Percentiles rank a stretch among this genome's conserved stretches.
phyloP scores from a whole-genome alignment of 1,139 yeast species.

The Waltiozyma sp. region DNA sequence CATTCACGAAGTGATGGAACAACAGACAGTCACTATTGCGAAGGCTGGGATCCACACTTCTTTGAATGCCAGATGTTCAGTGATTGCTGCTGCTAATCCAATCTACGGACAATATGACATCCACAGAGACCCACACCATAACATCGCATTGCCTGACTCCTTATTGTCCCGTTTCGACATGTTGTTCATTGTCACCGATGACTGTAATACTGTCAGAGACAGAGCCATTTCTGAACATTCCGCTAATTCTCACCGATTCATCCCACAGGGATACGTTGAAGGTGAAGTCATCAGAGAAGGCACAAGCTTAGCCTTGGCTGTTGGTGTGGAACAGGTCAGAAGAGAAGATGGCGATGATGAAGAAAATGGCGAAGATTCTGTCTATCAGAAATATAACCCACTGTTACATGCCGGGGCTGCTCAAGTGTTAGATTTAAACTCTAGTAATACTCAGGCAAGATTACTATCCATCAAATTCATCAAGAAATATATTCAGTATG shows the following conservation, averaged over 20 bases:
- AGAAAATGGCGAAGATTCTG: conserved; percentile 28
- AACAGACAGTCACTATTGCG: conserved; percentile 96
- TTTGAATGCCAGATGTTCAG: conserved; percentile 92
- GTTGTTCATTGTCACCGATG: conserved; percentile 91
- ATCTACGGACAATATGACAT: conserved; percentile 95
- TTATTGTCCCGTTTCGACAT: conserved; percentile 93
- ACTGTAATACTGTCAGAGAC: conserved; percentile 76
- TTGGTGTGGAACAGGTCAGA: conserved; percentile 46
- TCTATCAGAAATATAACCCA: conserved; percentile 77
- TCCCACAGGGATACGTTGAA: conserved; percentile 82
- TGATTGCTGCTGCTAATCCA: conserved; percentile 97
- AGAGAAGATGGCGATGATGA: conserved; percentile 18
- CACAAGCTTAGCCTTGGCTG: conserved; percentile 58
- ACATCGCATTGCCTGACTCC: conserved; percentile 95
- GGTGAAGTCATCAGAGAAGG: conserved; percentile 92
- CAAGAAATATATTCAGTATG: conserved; percentile 87
- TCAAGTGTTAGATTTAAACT: conserved; percentile 22
- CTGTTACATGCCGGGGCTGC: conserved; percentile 72
- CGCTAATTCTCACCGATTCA: conserved; percentile 80
- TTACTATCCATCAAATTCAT: conserved; percentile 76
- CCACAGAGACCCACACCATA: conserved; percentile 92
- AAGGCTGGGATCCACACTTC: conserved; percentile 98
- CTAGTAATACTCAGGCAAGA: conserved; percentile 39
- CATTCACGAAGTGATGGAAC: conserved; percentile 99
- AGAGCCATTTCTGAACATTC: conserved; percentile 91